phyloP scores from a whole-genome alignment of 495 filamentous ascomycete species.

The Articulospora tetracladia region DNA sequence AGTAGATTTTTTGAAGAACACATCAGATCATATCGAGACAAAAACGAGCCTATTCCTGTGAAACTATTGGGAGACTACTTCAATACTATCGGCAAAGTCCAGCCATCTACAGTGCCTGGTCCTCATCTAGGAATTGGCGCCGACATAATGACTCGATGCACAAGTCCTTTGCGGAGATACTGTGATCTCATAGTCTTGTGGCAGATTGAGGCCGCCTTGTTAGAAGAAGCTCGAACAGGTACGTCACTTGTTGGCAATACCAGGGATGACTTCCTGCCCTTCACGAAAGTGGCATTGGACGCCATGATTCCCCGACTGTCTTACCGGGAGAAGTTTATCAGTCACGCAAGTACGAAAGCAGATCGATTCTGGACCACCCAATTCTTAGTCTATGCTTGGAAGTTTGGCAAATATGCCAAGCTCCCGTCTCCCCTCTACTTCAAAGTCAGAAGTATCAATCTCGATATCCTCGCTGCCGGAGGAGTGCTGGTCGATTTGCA shows the following conservation, averaged over 20 bases:
- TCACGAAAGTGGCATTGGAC: conserved; percentile 53
- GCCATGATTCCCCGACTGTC: conserved; percentile 45
- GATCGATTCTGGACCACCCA: conserved; percentile 56
- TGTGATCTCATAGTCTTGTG: conserved; percentile 82
- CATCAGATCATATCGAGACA: conserved; percentile 26
- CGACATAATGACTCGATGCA: conserved; percentile 71
- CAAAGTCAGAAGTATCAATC: conserved; percentile 32
- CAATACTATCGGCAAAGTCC: conserved; percentile 45
- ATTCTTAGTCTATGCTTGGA: conserved; percentile 71
- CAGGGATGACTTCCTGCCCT: conserved; percentile 54
- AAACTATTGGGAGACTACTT: conserved; percentile 33
- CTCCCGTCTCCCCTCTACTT: conserved; percentile 63
- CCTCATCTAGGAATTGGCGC: conserved; percentile 60
- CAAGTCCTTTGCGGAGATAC: conserved; percentile 82
- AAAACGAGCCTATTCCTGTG: conserved; percentile 24
- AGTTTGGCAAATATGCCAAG: conserved; percentile 52
- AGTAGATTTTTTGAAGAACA: conserved; percentile 27
- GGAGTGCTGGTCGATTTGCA: conserved; percentile 9
- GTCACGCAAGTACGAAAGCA: conserved; percentile 29
- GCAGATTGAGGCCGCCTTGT: conserved; percentile 82
- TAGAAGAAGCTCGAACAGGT: conserved; percentile 59
- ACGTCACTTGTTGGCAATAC: conserved; percentile 43
- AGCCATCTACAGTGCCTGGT: conserved; percentile 46
- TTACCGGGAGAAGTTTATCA: conserved; percentile 41
- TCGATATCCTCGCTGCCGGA: conserved; percentile 20